phyloP scores from a whole-genome alignment of 1,284 basidiomycete genomes.

The Moesziomyces parantarcticus region DNA sequence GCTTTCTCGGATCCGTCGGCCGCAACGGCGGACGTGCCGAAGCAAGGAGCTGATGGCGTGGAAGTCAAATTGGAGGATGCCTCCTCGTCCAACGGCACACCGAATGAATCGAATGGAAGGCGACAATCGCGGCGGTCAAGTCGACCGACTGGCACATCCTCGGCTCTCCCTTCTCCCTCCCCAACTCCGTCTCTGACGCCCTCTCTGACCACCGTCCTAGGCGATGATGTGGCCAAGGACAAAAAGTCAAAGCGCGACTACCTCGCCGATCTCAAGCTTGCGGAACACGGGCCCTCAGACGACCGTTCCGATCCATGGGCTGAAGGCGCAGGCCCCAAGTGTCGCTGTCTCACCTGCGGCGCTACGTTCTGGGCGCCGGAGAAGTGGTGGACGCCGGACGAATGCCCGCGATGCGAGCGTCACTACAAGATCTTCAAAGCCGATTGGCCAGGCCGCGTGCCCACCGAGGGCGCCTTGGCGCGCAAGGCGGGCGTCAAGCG shows the following conservation, averaged over 20 bases:
- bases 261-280: slow-evolving; percentile 43
- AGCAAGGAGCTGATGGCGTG: slow-evolving; percentile 7
- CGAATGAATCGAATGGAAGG: slow-evolving; percentile 31
- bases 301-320: slow-evolving; percentile 50
- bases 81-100: slow-evolving; percentile 8
- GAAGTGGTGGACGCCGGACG: slow-evolving; percentile 66
- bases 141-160: slow-evolving; percentile 25
- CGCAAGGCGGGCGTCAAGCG: slow-evolving; percentile 42
- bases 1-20: slow-evolving; percentile 66
- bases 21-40: slow-evolving; percentile 1
- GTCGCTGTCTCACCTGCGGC: slow-evolving; percentile 62
- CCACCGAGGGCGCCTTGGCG: slow-evolving; percentile 35
- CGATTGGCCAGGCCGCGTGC: slow-evolving; percentile 61
- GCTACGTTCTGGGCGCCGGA: slow-evolving; percentile 62
- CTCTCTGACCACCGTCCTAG: slow-evolving; percentile 14
- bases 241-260: slow-evolving; percentile 40
- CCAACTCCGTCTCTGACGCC: slow-evolving; percentile 42
- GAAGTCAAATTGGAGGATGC: slow-evolving; percentile 34
- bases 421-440: slow-evolving; percentile 66
- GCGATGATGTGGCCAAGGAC: slow-evolving; percentile 28
- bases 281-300: slow-evolving; percentile 47
- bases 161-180: slow-evolving; percentile 39
- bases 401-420: slow-evolving; percentile 64
- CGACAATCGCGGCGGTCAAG: slow-evolving; percentile 35
- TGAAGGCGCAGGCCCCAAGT: slow-evolving; percentile 48